phyloP scores from a whole-genome alignment of 2,329 filamentous ascomycete species.

The Paradendryphiella salina region DNA sequence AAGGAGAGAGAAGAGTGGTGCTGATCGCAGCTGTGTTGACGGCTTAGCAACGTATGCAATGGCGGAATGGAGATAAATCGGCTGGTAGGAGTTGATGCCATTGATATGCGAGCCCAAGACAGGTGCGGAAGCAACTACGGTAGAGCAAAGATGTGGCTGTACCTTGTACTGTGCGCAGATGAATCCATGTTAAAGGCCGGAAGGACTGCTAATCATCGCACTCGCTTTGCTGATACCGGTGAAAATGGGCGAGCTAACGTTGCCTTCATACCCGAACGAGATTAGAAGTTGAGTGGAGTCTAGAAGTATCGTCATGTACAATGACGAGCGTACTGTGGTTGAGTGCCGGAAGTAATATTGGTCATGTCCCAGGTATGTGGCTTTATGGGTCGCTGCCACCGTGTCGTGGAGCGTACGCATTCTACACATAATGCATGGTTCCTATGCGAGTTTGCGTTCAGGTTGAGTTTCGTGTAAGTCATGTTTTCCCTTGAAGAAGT shows the following conservation, averaged over 20 bases:
- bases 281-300: background rate
- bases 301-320: conserved; percentile 5
- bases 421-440: background rate
- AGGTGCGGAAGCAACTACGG: background rate
- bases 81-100: background rate
- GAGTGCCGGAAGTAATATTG: background rate
- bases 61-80: background rate
- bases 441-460: background rate
- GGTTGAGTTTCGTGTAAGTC: background rate
- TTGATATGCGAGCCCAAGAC: background rate
- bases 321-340: conserved; percentile 4
- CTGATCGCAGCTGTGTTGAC: background rate
- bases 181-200: background rate
- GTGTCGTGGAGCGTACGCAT: background rate
- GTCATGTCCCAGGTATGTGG: background rate
- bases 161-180: background rate
- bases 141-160: background rate
- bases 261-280: background rate
- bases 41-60: background rate
- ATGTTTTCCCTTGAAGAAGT: background rate
- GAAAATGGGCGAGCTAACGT: background rate
- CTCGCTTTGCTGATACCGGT: background rate
- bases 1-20: background rate
- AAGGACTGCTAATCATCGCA: background rate
- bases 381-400: background rate